A percentile compares a stretch with the other conserved stretches of the same genome.
These are phyloP conservation scores for Cunninghamia lanceolata DNA, from an alignment of 75 land plant genomes.

Conservation along the genomic window DNA sequence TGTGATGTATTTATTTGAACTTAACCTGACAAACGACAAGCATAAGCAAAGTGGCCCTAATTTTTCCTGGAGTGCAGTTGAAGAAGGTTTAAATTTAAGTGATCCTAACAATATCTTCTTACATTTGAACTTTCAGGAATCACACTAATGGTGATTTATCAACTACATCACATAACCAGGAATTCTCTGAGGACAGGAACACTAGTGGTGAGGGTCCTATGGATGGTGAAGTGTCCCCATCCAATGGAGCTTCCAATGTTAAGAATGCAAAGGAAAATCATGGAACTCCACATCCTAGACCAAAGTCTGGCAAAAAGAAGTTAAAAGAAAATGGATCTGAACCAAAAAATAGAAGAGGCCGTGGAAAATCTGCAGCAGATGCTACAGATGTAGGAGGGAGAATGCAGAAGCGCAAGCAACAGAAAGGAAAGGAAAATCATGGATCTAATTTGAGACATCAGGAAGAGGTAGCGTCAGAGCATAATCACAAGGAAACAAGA, in stretches of 20 bases:
- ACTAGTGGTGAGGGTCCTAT: background rate
- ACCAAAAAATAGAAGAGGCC: background rate
- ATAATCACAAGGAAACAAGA: background rate
- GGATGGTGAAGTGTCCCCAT: constrained; percentile 1
- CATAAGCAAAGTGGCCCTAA: background rate
- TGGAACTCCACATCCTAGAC: constrained; percentile 2
- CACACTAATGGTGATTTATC: constrained; percentile 4
- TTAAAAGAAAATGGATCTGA: constrained; percentile 4
- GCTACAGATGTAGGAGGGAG: background rate
- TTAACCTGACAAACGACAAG: background rate
- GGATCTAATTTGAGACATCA: constrained; percentile 5
- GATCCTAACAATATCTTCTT: constrained; percentile 1
- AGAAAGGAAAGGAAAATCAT: constrained; percentile 3
- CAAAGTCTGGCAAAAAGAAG: background rate
- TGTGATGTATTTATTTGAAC: background rate
- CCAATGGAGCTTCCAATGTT: background rate
- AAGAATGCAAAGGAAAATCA: background rate
- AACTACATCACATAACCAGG: background rate
- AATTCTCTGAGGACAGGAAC: constrained; percentile 1
- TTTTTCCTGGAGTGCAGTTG: background rate
- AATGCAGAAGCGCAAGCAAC: background rate
- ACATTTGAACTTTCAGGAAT: constrained; percentile 7
- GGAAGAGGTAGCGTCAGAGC: background rate
- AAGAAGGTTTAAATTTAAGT: background rate
- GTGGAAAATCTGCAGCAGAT: background rate